phyloP scores from a whole-genome alignment of 352 stramenopile species.

The Phytopythium montanum region DNA sequence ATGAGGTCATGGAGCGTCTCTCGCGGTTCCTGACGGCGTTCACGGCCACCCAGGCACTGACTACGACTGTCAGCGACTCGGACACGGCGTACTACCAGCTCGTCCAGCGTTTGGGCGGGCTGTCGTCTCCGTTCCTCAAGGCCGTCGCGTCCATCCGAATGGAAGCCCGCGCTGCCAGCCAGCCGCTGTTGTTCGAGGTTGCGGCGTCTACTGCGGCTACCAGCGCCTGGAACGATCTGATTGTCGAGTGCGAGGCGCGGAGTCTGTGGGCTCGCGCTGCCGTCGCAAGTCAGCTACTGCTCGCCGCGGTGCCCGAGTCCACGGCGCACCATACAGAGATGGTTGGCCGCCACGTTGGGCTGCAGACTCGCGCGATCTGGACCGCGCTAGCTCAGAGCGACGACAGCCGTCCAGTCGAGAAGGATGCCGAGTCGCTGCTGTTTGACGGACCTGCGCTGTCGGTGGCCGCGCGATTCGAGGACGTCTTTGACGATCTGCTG shows the following conservation, averaged over 20 bases:
- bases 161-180: constrained; percentile 12
- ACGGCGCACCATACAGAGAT: neutral
- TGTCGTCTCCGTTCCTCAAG: constrained; percentile 29
- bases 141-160: constrained; percentile 21
- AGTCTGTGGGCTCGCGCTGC: constrained; percentile 35
- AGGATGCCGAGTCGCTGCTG: constrained; percentile 12
- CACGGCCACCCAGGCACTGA: constrained; percentile 1
- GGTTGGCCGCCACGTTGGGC: constrained; percentile 30
- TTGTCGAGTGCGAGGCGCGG: constrained; percentile 18
- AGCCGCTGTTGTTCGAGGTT: constrained; percentile 7
- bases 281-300: constrained; percentile 34
- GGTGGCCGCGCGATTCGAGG: constrained; percentile 26
- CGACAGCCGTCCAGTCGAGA: constrained; percentile 1
- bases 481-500: constrained; percentile 32
- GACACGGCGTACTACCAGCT: constrained; percentile 17
- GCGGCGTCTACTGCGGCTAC: neutral
- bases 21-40: constrained; percentile 13
- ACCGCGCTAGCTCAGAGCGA: constrained; percentile 15
- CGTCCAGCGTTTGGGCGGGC: constrained; percentile 24
- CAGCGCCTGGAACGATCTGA: constrained; percentile 19
- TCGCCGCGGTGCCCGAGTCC: neutral
- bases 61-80: neutral
- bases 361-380: constrained; percentile 52
- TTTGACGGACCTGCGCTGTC: constrained; percentile 21
- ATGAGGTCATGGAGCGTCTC: constrained; percentile 5